phyloP scores from a whole-genome alignment of 139 green algal genomes.

The Coelastrella sp. region DNA sequence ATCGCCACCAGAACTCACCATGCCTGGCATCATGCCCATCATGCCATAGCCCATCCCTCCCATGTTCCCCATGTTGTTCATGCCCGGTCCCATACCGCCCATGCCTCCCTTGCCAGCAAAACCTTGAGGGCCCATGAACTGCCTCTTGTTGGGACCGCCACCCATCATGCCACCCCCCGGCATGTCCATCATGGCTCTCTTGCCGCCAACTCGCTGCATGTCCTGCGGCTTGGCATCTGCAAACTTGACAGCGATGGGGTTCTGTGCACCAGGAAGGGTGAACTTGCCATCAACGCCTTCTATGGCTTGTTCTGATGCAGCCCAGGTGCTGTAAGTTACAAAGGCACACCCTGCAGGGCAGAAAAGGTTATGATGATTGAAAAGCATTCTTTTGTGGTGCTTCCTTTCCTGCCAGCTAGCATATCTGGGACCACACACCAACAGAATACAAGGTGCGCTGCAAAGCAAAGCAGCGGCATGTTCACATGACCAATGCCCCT shows the following conservation, averaged over 20 bases:
- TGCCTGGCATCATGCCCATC: conserved; percentile 15
- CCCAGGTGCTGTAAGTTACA: conserved; percentile 83
- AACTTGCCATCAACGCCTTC: conserved; percentile 76
- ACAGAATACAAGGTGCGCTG: too few species aligned
- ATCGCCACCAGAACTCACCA: neutral
- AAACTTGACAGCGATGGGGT: conserved; percentile 90
- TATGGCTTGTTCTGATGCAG: conserved; percentile 81
- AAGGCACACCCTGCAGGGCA: conserved; percentile 80
- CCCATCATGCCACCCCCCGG: neutral
- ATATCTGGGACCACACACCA: too few species aligned
- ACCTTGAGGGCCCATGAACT: conserved; percentile 32
- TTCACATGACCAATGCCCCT: too few species aligned
- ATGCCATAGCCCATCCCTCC: conserved; percentile 3
- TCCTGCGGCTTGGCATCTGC: conserved; percentile 79
- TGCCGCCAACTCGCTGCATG: conserved; percentile 45
- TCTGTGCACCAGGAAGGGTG: conserved; percentile 72
- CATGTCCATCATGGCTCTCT: conserved; percentile 26
- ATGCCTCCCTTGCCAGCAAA: neutral
- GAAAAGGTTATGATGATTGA: too few species aligned
- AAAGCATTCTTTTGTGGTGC: too few species aligned
- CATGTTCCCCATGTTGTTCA: conserved; percentile 36
- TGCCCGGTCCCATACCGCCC: neutral
- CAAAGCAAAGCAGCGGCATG: too few species aligned
- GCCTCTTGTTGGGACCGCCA: conserved; percentile 7
- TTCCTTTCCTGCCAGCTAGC: too few species aligned